Conservation (phyloP, 2,329 filamentous ascomycete species). For the Aspergillus calidoustus region DNA sequence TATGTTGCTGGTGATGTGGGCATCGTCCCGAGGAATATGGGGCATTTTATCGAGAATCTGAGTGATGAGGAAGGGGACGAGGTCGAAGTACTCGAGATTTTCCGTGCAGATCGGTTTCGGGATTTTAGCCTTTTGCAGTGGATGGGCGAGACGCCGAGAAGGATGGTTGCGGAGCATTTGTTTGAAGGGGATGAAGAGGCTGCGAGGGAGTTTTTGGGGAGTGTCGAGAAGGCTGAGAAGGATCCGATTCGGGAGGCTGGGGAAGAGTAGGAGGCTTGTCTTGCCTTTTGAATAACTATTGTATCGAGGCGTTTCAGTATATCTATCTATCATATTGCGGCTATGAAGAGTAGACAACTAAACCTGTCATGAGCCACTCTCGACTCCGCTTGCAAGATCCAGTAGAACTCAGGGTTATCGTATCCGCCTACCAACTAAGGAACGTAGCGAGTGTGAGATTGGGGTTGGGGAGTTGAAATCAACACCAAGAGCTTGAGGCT, state of each 20-base stretch:
- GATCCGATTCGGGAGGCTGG: slow-evolving; percentile 10
- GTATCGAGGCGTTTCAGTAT: no score
- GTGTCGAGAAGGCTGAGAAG: slow-evolving; percentile 6
- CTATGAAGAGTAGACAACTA: no score
- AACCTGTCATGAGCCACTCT: no score
- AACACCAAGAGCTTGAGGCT: no score
- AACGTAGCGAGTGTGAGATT: no score
- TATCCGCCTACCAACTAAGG: no score
- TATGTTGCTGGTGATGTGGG: slow-evolving; percentile 12
- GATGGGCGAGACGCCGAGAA: slow-evolving; percentile 13
- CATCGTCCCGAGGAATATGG: slow-evolving; percentile 14
- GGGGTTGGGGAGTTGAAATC: no score
- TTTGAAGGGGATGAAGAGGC: slow-evolving; percentile 11
- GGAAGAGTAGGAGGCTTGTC: no score
- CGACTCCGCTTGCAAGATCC: no score
- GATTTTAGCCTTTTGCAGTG: slow-evolving; percentile 13
- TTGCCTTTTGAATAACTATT: no score
- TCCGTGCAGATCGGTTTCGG: slow-evolving; percentile 12
- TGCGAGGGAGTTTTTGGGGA: slow-evolving; percentile 7
- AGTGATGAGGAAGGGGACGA: slow-evolving; percentile 11
- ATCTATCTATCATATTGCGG: no score
- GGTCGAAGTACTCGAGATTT: slow-evolving; percentile 14
- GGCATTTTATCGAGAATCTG: slow-evolving; percentile 14
- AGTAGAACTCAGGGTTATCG: no score
- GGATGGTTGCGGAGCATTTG: slow-evolving; percentile 14